phyloP scores from a whole-genome alignment of 2,329 filamentous ascomycete species.

The Peltaster fructicola region DNA sequence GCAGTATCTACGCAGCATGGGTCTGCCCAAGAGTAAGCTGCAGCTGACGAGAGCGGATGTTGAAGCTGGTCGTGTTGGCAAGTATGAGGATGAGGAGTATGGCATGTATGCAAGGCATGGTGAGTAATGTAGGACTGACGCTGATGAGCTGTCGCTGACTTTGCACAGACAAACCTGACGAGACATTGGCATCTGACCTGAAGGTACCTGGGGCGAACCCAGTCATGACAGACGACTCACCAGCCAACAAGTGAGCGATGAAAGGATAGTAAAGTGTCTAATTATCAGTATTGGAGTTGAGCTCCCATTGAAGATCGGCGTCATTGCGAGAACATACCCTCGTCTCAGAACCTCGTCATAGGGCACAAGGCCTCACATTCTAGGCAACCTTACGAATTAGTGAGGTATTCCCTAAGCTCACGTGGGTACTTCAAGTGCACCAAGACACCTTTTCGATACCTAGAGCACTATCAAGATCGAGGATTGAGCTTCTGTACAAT shows the following conservation, averaged over 20 bases:
- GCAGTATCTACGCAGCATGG: slow-evolving; percentile 42
- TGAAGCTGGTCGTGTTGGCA: slow-evolving; percentile 35
- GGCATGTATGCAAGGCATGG: slow-evolving; percentile 32
- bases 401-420: too few relatives aligned
- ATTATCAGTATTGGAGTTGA: too few relatives aligned
- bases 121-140: slow-evolving; percentile 16
- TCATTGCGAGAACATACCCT: too few relatives aligned
- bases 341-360: too few relatives aligned
- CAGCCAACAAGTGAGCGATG: slow-evolving; percentile 35
- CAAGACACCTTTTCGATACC: too few relatives aligned
- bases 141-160: slow-evolving; percentile 8
- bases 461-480: too few relatives aligned
- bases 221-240: slow-evolving; percentile 17
- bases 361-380: too few relatives aligned
- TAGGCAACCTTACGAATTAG: too few relatives aligned
- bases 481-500: too few relatives aligned
- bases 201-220: slow-evolving; percentile 28
- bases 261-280: too few relatives aligned
- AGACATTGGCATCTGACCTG: slow-evolving; percentile 34
- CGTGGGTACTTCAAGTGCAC: too few relatives aligned
- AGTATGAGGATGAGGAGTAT: slow-evolving; percentile 32
- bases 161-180: slow-evolving; percentile 33
- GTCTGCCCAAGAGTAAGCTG: slow-evolving; percentile 39
- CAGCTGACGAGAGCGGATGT: slow-evolving; percentile 39
- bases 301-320: too few relatives aligned